Percentiles rank a stretch among this genome's conserved stretches.
phyloP scores from a whole-genome alignment of 163 green algal species.

The Chlorella variabilis region DNA sequence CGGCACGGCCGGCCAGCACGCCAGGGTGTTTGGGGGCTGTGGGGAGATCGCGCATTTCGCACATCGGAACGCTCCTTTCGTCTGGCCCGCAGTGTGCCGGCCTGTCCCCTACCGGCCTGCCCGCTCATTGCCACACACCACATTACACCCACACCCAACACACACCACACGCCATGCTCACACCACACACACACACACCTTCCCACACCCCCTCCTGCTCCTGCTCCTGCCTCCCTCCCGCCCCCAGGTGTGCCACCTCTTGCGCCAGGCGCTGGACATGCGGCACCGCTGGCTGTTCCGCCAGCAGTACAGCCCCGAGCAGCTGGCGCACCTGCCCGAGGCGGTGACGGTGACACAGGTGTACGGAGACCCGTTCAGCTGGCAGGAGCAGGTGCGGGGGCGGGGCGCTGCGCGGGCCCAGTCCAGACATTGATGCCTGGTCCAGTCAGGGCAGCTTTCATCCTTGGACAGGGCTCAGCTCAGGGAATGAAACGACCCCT shows the following conservation, averaged over 20 bases:
- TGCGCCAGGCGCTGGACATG: slow-evolving; percentile 70
- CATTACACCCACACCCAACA: no score
- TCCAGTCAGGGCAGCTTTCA: no score
- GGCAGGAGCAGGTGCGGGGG: slow-evolving; percentile 40
- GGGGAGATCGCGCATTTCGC: no score
- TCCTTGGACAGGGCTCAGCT: no score
- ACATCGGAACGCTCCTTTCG: no score
- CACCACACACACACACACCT: no score
- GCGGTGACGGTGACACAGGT: slow-evolving; percentile 68
- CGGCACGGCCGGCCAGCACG: no score
- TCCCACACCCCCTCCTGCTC: background rate
- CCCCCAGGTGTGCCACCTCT: slow-evolving; percentile 51
- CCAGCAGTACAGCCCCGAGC: slow-evolving; percentile 35
- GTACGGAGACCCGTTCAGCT: slow-evolving; percentile 69
- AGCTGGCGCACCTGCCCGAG: slow-evolving; percentile 66
- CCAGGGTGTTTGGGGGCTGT: no score
- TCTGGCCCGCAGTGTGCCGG: no score
- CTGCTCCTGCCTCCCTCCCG: background rate
- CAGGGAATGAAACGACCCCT: no score
- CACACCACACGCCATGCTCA: no score
- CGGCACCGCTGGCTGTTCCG: slow-evolving; percentile 70
- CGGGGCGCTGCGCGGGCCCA: background rate
- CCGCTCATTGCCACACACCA: background rate
- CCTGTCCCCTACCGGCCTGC: background rate
- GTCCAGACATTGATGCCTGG: no score